A percentile compares a stretch with the other conserved stretches of the same genome.
phyloP scores from a whole-genome alignment of 768 basidiomycete genomes.

The Phlebiopsis gigantea region DNA sequence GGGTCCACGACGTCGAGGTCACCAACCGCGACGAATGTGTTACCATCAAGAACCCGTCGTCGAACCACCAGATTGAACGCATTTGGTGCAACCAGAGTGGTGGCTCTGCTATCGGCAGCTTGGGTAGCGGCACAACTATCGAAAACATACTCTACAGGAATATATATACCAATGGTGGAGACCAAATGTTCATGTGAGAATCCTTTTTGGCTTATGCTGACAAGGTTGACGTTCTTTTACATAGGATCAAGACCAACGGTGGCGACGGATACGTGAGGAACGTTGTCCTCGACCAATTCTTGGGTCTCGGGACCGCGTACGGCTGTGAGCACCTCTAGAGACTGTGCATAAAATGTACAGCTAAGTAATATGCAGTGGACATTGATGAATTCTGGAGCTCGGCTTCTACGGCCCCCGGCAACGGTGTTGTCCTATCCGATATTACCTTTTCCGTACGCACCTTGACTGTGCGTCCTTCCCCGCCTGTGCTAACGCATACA shows the following conservation, averaged over 20 bases:
- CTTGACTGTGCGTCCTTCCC: not conserved
- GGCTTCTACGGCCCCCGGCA: conserved; percentile 17
- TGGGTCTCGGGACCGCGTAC: conserved; percentile 24
- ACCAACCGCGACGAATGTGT: conserved; percentile 30
- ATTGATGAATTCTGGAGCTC: conserved; percentile 26
- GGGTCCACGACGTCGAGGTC: conserved; percentile 29
- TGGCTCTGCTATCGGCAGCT: conserved; percentile 25
- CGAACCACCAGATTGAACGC: conserved; percentile 25
- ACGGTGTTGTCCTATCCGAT: conserved; percentile 23
- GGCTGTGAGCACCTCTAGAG: conserved; percentile 3
- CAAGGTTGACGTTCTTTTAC: not conserved
- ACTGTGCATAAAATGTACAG: not conserved
- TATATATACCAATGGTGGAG: conserved; percentile 26
- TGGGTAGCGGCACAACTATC: conserved; percentile 24
- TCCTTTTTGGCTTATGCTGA: not conserved
- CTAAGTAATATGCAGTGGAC: conserved; percentile 7
- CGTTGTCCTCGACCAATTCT: conserved; percentile 26
- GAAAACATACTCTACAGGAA: conserved; percentile 24
- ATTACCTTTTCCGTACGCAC: conserved; percentile 23
- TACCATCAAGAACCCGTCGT: conserved; percentile 26
- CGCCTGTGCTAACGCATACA: not conserved
- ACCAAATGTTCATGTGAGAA: conserved; percentile 25
- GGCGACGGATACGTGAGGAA: conserved; percentile 23
- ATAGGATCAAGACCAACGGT: conserved; percentile 22
- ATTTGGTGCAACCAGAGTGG: conserved; percentile 30